phyloP scores from a whole-genome alignment of 805 yeast species.

The Zygotorulaspora sp. region DNA sequence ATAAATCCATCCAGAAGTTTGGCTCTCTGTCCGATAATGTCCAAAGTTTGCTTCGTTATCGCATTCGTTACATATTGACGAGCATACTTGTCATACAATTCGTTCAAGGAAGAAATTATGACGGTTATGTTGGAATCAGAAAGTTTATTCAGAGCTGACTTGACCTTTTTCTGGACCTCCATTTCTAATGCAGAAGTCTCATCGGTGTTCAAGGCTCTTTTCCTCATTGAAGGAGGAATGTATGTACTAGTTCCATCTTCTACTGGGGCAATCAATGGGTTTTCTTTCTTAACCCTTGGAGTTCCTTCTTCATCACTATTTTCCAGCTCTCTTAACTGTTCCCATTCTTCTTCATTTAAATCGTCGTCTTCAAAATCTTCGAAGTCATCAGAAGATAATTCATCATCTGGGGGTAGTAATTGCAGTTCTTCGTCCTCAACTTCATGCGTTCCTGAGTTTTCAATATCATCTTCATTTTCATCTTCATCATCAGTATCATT shows the following conservation, averaged over 20 bases:
- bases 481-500: constrained; percentile 30
- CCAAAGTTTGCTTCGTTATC: constrained; percentile 57
- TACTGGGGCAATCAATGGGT: constrained; percentile 70
- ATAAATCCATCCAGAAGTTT: constrained; percentile 74
- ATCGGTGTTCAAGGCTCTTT: constrained; percentile 39
- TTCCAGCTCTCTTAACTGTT: constrained; percentile 31
- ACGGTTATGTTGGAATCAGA: constrained; percentile 78
- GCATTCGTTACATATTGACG: constrained; percentile 75
- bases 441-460: constrained; percentile 26
- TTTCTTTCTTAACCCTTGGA: constrained; percentile 42
- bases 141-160: constrained; percentile 81
- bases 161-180: constrained; percentile 57
- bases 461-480: constrained; percentile 33
- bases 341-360: constrained; percentile 35
- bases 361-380: constrained; percentile 42
- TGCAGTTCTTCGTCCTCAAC: constrained; percentile 26
- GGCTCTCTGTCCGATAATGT: constrained; percentile 59
- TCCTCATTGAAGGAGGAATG: constrained; percentile 83
- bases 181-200: constrained; percentile 43
- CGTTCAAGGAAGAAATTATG: constrained; percentile 65
- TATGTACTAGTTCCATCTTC: constrained; percentile 43
- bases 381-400: constrained; percentile 40
- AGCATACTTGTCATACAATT: constrained; percentile 60
- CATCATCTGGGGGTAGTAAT: constrained; percentile 41
- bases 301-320: constrained; percentile 29